Base-by-base conservation (phyloP, 768 basidiomycete species). In the Tylopilus sp. region DNA sequence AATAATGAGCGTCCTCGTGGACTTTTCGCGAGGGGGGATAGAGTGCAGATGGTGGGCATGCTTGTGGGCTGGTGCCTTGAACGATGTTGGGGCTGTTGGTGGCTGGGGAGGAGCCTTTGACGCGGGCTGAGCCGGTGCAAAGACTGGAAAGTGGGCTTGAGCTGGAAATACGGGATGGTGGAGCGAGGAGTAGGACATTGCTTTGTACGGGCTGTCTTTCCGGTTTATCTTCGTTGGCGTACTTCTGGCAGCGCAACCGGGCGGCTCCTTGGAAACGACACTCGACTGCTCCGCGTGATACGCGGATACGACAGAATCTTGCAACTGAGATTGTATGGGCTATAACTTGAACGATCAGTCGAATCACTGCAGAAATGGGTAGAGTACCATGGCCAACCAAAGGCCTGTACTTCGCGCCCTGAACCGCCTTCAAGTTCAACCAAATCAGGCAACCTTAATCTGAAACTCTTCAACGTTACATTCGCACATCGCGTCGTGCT, bases 41-140 rank as follows among this genome's bases (percentile, higher is more conserved):
- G 87, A 84, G 65, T 93, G 90, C 2, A 92, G 71, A 65, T 92
- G 89, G 66, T 92, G 91, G 1, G 90, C 90, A 76, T 92, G 89
- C 59, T 86, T 89, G 70, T 92, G 91, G 2, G 91, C 90, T 9
- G 87, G 87, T 2, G 87, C 81, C 56, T 76, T 80, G 73, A 86
- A 87, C 0, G 78, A 55, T 4, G 51, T 56, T 16, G 51, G 47
- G 24, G 46, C 56, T 14, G 54, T 41, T 17, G 57, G 55, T 24
- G 57, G 36, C 45, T 52, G 57, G 2, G 34, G 53, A 33, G 24
- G 52, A 5, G 10, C 47, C 3, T 33, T 54, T n/a, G 54, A n/a
- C 1, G 38, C 31, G 16, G 44, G 53, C 10, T 65, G 58, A 13
- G 55, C 30, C 36, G 58, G 45, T 16, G 45, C 51, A 25, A 60